Conservation (phyloP, 2,329 filamentous ascomycete genomes). For the Esteya vermicola region DNA sequence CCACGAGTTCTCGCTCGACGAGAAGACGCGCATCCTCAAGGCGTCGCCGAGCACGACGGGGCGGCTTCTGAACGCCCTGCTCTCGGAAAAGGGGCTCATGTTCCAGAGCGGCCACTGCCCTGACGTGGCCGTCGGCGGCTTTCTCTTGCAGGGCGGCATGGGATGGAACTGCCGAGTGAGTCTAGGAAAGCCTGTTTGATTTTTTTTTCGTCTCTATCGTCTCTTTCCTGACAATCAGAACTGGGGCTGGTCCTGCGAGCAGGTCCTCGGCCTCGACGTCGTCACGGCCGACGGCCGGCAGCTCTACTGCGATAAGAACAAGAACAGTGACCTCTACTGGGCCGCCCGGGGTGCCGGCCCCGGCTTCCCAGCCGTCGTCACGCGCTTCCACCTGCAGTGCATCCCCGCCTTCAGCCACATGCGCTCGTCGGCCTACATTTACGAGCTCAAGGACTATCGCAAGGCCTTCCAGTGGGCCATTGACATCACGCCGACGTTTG, state of each 20-base stretch:
- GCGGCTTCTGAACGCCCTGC: constrained; percentile 22
- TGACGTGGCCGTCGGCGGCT: constrained; percentile 41
- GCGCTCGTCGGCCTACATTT: constrained; percentile 23
- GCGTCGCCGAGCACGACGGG: constrained; percentile 33
- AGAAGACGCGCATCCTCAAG: constrained; percentile 20
- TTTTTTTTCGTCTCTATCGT: constrained; percentile 10
- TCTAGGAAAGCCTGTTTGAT: constrained; percentile 15
- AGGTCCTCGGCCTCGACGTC: constrained; percentile 28
- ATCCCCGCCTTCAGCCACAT: constrained; percentile 11
- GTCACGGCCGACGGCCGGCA: constrained; percentile 28
- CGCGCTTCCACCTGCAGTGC: constrained; percentile 31
- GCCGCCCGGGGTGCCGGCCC: constrained; percentile 32
- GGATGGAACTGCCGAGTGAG: constrained; percentile 36
- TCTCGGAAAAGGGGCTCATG: constrained; percentile 25
- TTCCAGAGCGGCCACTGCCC: constrained; percentile 42
- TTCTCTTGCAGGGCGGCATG: constrained; percentile 41
- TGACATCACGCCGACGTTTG: constrained; percentile 18
- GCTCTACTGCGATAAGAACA: constrained; percentile 19
- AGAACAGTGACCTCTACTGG: constrained; percentile 33
- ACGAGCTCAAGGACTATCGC: constrained; percentile 27
- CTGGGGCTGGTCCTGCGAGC: constrained; percentile 41
- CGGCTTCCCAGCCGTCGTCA: constrained; percentile 38
- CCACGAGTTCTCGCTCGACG: constrained; percentile 22
- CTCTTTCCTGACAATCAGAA: constrained; percentile 16
- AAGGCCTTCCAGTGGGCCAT: constrained; percentile 13